Conservation (phyloP, 371 early-diverging fungal genomes). For the Mortierella sp. region DNA sequence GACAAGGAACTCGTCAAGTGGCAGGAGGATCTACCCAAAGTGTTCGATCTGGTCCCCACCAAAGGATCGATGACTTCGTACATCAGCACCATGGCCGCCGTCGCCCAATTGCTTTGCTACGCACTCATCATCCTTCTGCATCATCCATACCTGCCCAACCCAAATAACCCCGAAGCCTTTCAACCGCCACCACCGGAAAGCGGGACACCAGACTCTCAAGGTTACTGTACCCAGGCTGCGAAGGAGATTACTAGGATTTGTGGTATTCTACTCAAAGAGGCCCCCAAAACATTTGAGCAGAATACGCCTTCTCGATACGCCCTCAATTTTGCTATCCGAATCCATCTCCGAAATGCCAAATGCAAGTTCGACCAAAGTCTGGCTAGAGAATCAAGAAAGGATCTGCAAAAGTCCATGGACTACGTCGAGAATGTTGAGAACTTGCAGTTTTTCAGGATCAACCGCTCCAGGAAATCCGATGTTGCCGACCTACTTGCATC, state of each 20-base stretch:
- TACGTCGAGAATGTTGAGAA: constrained; percentile 43
- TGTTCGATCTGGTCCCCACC: constrained; percentile 37
- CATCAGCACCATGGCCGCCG: constrained; percentile 18
- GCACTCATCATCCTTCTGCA: constrained; percentile 50
- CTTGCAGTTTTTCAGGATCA: constrained; percentile 49
- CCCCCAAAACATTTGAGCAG: constrained; percentile 36
- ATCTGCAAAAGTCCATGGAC: constrained; percentile 50
- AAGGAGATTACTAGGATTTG: constrained; percentile 51
- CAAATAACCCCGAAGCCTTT: constrained; percentile 47
- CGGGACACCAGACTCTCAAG: constrained; percentile 41
- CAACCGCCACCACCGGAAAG: constrained; percentile 9
- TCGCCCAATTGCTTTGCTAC: constrained; percentile 43
- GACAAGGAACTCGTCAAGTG: constrained; percentile 49
- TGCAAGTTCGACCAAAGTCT: constrained; percentile 23
- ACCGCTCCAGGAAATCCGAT: constrained; percentile 46
- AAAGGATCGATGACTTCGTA: constrained; percentile 30
- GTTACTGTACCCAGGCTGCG: constrained; percentile 53
- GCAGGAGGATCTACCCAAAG: constrained; percentile 38
- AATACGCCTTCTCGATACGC: constrained; percentile 40
- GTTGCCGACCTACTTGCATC: constrained; percentile 43
- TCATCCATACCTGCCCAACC: constrained; percentile 48
- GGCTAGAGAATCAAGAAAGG: constrained; percentile 42
- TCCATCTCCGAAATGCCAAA: constrained; percentile 50
- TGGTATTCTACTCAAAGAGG: constrained; percentile 43
- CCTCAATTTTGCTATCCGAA: constrained; percentile 49